Evolutionary conservation across 805 yeast species (phyloP).

Genomic region (Hanseniaspora occidentalis): DNA sequence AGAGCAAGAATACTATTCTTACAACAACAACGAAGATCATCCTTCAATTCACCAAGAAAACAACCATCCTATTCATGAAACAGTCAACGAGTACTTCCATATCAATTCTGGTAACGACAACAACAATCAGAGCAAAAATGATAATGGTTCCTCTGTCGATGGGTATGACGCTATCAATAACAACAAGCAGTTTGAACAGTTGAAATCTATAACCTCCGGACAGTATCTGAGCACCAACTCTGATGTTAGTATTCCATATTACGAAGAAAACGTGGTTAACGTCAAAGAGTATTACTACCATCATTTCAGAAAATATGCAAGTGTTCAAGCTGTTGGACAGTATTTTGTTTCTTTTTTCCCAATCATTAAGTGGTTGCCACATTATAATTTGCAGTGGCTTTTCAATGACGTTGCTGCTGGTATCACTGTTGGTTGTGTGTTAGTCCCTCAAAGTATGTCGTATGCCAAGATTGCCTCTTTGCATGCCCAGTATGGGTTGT

Average conservation of each 20-base stretch:
- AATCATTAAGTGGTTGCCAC: conserved; percentile 68
- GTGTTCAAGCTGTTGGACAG: conserved; percentile 13
- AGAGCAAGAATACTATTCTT: conserved; percentile 1
- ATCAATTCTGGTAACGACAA: no score
- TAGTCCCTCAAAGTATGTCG: conserved; percentile 94
- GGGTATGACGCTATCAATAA: no score
- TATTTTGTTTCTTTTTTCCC: conserved; percentile 67
- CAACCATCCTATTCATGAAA: neutral
- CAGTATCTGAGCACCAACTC: neutral
- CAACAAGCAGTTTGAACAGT: no score
- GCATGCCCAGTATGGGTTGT: conserved; percentile 74
- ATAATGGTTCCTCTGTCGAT: neutral
- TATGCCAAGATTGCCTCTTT: conserved; percentile 81
- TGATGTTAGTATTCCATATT: neutral
- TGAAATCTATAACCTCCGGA: neutral
- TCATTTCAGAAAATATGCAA: neutral
- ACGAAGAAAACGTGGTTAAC: conserved; percentile 1
- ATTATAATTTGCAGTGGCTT: conserved; percentile 72
- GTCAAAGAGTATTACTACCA: conserved; percentile 3
- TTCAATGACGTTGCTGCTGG: conserved; percentile 83
- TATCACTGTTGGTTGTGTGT: conserved; percentile 81
- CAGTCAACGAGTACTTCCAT: neutral
- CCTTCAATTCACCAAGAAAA: neutral
- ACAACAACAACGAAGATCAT: neutral
- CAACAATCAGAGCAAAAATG: no score